Conservation (phyloP, 352 stramenopile genomes). For the Phytophthora syringae region DNA sequence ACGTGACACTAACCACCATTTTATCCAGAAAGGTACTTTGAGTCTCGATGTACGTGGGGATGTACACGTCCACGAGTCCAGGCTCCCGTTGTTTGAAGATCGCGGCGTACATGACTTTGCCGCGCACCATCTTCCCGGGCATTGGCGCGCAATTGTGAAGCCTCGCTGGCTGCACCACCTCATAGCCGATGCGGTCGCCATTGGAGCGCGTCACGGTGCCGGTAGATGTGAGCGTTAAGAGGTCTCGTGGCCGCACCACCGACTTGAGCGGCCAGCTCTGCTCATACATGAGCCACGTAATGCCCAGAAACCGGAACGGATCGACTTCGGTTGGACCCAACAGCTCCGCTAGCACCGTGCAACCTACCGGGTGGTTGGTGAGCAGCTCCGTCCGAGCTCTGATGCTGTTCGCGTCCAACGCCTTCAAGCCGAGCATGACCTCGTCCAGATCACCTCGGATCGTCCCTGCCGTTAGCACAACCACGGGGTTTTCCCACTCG, state of each 20-base stretch:
- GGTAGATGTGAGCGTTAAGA: constrained; percentile 39
- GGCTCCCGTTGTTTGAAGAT: constrained; percentile 35
- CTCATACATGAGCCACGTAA: constrained; percentile 42
- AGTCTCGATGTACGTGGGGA: constrained; percentile 25
- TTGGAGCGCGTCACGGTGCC: constrained; percentile 34
- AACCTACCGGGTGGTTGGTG: constrained; percentile 11
- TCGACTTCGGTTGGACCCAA: constrained; percentile 32
- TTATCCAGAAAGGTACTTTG: constrained; percentile 20
- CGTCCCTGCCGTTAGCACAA: constrained; percentile 24
- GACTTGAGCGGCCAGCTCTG: constrained; percentile 30
- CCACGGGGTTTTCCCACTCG: constrained; percentile 23
- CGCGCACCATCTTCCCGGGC: constrained; percentile 21
- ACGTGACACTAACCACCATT: constrained; percentile 14
- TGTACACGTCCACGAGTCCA: constrained; percentile 28
- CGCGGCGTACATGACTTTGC: constrained; percentile 26
- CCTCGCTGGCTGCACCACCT: constrained; percentile 51
- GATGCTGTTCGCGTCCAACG: constrained; percentile 17
- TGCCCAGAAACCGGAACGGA: constrained; percentile 41
- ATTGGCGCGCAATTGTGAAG: constrained; percentile 20
- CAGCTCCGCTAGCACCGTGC: constrained; percentile 31
- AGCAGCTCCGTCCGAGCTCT: constrained; percentile 27
- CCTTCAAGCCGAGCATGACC: constrained; percentile 34
- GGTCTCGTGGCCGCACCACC: constrained; percentile 40
- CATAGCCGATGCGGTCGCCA: constrained; percentile 52
- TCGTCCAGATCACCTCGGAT: constrained; percentile 34